A percentile compares a stretch with the other conserved stretches of the same genome.
phyloP scores from a whole-genome alignment of 306 rosid species.

The Myrica gale region DNA sequence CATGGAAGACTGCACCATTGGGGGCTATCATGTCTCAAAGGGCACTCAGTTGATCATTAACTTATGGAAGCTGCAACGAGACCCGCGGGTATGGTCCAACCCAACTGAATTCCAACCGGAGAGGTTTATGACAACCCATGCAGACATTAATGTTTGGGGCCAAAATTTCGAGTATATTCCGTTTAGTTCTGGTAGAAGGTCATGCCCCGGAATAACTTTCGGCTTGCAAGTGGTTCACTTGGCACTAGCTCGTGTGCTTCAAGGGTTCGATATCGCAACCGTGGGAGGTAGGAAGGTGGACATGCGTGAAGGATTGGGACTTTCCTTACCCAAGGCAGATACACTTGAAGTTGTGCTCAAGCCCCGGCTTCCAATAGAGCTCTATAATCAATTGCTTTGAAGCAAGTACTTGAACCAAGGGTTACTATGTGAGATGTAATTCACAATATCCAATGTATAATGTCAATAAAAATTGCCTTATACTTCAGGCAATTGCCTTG shows the following conservation, averaged over 20 bases:
- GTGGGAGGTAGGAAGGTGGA: slow-evolving; percentile 14
- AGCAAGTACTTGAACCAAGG: no score
- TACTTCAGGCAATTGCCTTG: no score
- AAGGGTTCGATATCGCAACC: slow-evolving; percentile 29
- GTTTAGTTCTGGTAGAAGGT: slow-evolving; percentile 34
- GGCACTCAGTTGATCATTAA: slow-evolving; percentile 39
- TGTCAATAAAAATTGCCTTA: no score
- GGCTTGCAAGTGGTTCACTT: slow-evolving; percentile 30
- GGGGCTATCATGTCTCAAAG: slow-evolving; percentile 13
- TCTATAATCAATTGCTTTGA: slow-evolving; percentile 4
- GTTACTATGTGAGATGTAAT: no score
- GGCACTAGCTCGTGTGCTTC: slow-evolving; percentile 36
- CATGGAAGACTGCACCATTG: slow-evolving; percentile 33
- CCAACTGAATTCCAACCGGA: slow-evolving; percentile 32
- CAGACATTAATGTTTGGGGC: not conserved
- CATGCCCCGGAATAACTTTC: slow-evolving; percentile 30
- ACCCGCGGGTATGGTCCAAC: slow-evolving; percentile 31
- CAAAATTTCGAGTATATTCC: slow-evolving; percentile 33
- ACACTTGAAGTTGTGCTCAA: slow-evolving; percentile 18
- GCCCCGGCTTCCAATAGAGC: slow-evolving; percentile 37
- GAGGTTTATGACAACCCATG: slow-evolving; percentile 28
- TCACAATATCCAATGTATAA: no score
- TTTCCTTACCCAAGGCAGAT: slow-evolving; percentile 28
- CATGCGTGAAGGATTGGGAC: slow-evolving; percentile 35
- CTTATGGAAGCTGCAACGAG: slow-evolving; percentile 39